These are phyloP conservation scores for Albophoma yamanashiensis DNA, from an alignment of 2,329 filamentous ascomycete genomes.

Conservation along the genomic window DNA sequence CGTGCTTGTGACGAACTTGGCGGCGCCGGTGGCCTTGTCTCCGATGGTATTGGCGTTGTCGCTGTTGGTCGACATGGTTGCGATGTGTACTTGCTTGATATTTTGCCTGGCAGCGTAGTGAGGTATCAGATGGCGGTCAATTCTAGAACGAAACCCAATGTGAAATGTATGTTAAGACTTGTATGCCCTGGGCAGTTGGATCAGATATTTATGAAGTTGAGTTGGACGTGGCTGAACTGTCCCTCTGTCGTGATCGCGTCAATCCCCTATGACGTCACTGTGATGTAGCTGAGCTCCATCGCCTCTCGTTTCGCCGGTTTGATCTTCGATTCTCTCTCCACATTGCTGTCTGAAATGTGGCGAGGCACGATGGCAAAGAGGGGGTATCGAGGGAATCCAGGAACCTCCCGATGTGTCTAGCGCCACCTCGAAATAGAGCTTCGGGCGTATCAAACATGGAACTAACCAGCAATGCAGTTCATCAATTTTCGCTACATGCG, in stretches of 20 bases:
- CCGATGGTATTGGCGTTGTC: conserved; percentile 9
- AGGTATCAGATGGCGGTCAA: background rate
- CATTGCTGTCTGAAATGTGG: background rate
- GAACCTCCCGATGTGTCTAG: background rate
- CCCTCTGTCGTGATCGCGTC: background rate
- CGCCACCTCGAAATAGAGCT: too few species aligned
- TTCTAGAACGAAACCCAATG: background rate
- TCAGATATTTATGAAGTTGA: background rate
- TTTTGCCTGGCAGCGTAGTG: background rate
- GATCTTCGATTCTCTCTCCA: background rate
- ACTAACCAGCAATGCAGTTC: background rate
- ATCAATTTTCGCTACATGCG: background rate
- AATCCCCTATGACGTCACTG: background rate
- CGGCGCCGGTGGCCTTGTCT: conserved; percentile 21
- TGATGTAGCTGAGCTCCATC: background rate
- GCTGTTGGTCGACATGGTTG: conserved; percentile 3
- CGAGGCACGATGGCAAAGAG: background rate
- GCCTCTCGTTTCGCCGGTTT: background rate
- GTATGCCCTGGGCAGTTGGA: background rate
- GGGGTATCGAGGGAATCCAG: background rate
- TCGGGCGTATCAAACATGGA: background rate
- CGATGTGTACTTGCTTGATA: background rate
- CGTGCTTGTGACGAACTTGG: conserved; percentile 27
- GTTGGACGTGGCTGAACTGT: background rate
- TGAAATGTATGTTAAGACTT: background rate